Percentiles rank a stretch among this genome's conserved stretches.
Evolutionary conservation across 306 rosid genomes (phyloP).

Genomic region (Argentina anserina): DNA sequence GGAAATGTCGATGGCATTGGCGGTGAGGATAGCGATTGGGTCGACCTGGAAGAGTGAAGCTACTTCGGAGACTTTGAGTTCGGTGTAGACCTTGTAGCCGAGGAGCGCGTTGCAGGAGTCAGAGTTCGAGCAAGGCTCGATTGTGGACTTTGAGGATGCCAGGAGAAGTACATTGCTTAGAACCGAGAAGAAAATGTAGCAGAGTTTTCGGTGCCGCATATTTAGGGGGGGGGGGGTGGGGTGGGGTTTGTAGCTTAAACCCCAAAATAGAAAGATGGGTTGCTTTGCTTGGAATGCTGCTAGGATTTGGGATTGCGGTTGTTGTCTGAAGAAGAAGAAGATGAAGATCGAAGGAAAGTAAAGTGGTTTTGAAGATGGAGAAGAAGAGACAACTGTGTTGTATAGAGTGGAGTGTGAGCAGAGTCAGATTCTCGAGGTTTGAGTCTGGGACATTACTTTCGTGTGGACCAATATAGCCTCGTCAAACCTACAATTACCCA

Average conservation of each 20-base stretch:
- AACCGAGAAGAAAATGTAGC: constrained; percentile 15
- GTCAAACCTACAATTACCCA: neutral
- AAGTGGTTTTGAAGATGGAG: neutral
- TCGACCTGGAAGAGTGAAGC: constrained; percentile 90
- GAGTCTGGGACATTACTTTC: constrained; percentile 16
- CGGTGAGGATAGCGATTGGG: constrained; percentile 74
- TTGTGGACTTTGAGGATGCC: constrained; percentile 69
- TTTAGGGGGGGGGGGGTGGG: neutral
- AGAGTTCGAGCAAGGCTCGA: constrained; percentile 92
- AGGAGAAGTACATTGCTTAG: constrained; percentile 24
- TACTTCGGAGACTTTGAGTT: constrained; percentile 89
- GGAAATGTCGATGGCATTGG: constrained; percentile 87
- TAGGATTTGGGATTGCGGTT: constrained; percentile 29
- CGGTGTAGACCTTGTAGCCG: constrained; percentile 91
- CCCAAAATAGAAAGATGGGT: neutral
- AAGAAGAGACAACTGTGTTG: constrained; percentile 29
- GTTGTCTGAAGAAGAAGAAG: neutral
- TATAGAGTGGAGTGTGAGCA: constrained; percentile 13
- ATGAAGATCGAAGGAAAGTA: constrained; percentile 10
- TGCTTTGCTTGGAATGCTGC: neutral
- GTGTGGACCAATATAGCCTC: constrained; percentile 33
- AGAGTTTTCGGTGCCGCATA: constrained; percentile 35
- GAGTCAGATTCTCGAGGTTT: constrained; percentile 37
- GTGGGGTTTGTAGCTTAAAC: neutral
- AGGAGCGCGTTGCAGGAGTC: constrained; percentile 79